These are phyloP conservation scores for Zangia roseola DNA, from an alignment of 768 basidiomycete genomes.

Conservation along the genomic window DNA sequence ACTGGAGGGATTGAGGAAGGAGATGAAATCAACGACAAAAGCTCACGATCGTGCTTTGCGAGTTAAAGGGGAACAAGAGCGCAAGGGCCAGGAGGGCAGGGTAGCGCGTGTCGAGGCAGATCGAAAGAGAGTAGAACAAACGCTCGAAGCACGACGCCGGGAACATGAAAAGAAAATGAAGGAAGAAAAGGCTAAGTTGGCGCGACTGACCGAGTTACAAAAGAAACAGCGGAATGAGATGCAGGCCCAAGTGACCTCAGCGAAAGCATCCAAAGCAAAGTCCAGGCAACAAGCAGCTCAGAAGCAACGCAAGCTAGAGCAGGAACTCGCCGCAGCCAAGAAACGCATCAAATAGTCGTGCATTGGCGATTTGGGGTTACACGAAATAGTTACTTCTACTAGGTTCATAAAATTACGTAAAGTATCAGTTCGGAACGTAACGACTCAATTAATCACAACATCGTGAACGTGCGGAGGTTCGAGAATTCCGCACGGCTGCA, in stretches of 20 bases:
- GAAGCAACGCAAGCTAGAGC: neutral
- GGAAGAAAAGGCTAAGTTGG: neutral
- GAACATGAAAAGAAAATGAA: neutral
- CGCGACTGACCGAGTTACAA: neutral
- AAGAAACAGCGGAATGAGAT: neutral
- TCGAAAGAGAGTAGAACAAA: neutral
- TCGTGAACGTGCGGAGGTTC: no score
- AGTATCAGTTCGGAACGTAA: no score
- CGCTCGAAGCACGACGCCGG: neutral
- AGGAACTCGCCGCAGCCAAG: neutral
- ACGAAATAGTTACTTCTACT: no score
- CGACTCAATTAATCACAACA: no score
- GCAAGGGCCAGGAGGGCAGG: slow-evolving; percentile 1
- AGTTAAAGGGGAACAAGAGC: neutral
- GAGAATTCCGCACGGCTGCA: no score
- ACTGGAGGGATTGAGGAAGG: slow-evolving; percentile 38
- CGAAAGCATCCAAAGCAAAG: neutral
- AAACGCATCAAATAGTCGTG: neutral
- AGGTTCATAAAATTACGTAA: no score
- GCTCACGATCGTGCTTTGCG: neutral
- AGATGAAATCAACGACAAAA: slow-evolving; percentile 40
- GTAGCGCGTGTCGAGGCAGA: neutral
- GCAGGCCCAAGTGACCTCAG: neutral
- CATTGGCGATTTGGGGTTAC: no score
- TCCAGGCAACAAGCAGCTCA: neutral